Evolutionary conservation across 2,329 filamentous ascomycete genomes (phyloP), one percentile per base, ranked within the genome.

Genomic region (Onygena corvina): DNA sequence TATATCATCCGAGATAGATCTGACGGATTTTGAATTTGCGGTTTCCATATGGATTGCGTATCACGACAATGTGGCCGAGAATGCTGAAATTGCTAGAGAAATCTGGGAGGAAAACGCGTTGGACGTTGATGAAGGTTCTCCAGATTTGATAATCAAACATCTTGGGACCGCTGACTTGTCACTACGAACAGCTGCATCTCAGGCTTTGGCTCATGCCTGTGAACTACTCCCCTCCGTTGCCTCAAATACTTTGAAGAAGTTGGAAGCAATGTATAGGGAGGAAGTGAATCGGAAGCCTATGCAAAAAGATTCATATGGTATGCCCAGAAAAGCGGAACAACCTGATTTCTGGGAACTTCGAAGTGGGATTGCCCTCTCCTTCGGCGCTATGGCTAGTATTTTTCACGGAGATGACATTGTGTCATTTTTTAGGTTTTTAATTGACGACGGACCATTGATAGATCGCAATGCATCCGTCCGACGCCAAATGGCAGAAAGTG

Each of bases 91-190:
- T 48, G 90, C 85, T 4, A 77, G 75, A 47, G 85, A 90, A 9
- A 94, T 98, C 30, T 98, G 92, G 92, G 87, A 94, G 60, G 92
- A 95, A 60, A 94, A 90, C 61, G 83, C 79, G 5, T 83, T 96
- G 53, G 70, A 83, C 52, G 69, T 90, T 9, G 76, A 78, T 1
- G 70, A 77, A 16, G 74, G 83, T 4, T 76, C 85, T 6, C 79
- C 85, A 5, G 64, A 73, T 50, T 77, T 75, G 57, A 81, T 89
- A 60, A 69, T 94, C 45, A 80, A 81, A 0, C 96, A 94, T 61
- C 71, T 96, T 8, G 78, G 86, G 56, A 86, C 80, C 56, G 77
- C 80, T 56, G 90, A 96, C 59, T 76, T 76, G 16, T 87, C 93
- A 60, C 78, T 96, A 21, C 80, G 92, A 48, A 78, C 86, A 55